Evolutionary conservation across 2,329 filamentous ascomycete species (phyloP).

Genomic region (Emydomyces testavorans): DNA sequence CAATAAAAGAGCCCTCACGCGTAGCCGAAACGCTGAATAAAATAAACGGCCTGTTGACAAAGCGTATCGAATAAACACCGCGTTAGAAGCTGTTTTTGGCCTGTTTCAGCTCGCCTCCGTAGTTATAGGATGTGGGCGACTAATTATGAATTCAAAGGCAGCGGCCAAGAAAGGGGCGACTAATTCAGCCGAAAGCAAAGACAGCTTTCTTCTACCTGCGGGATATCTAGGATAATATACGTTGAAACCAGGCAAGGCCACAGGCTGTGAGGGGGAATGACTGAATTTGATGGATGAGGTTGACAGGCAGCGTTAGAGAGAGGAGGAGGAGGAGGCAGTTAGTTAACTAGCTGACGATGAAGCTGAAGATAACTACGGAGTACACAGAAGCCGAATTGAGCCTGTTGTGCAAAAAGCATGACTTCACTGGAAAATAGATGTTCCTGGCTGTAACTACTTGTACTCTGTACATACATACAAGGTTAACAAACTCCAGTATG

Average conservation of each 20-base stretch:
- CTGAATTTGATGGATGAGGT: background rate
- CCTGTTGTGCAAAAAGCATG: conserved; percentile 6
- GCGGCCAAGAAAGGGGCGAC: background rate
- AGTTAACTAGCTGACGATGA: background rate
- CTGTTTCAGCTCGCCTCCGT: conserved; percentile 3
- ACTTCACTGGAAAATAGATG: conserved; percentile 7
- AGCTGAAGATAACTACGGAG: background rate
- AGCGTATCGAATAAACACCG: background rate
- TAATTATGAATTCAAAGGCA: background rate
- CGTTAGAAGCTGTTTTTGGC: background rate
- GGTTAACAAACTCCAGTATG: too few species aligned
- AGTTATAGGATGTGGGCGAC: background rate
- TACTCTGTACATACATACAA: background rate
- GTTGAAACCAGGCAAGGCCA: background rate
- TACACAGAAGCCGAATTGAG: background rate
- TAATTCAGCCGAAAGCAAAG: background rate
- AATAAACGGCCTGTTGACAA: background rate
- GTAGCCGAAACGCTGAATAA: background rate
- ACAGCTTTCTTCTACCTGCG: background rate
- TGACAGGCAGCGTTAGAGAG: background rate
- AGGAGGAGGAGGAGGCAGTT: background rate
- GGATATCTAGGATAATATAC: background rate
- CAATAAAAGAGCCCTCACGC: background rate
- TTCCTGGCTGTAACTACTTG: background rate
- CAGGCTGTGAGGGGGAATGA: background rate